Conservation (phyloP, 2,329 filamentous ascomycete genomes). For the Cercospora brassicicola region DNA sequence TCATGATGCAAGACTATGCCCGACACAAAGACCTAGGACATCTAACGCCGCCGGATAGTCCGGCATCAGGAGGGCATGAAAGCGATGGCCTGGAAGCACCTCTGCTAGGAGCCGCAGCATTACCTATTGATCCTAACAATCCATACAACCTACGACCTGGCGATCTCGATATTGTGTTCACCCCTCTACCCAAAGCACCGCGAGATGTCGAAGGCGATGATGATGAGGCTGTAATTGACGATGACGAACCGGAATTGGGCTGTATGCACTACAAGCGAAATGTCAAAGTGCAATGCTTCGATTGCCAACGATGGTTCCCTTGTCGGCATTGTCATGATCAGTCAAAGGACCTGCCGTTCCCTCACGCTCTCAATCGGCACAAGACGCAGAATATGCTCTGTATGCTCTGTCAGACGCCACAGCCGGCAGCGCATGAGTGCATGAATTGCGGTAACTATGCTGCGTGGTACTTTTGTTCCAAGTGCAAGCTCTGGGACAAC, state of each 20-base stretch:
- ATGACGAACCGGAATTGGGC: slow-evolving; percentile 59
- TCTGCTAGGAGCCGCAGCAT: slow-evolving; percentile 19
- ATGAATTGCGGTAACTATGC: slow-evolving; percentile 71
- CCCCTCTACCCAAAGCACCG: slow-evolving; percentile 32
- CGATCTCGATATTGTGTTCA: slow-evolving; percentile 40
- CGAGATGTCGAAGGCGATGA: slow-evolving; percentile 43
- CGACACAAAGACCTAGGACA: slow-evolving; percentile 23
- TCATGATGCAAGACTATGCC: slow-evolving; percentile 53
- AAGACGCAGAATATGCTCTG: slow-evolving; percentile 95
- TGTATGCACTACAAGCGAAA: slow-evolving; percentile 94
- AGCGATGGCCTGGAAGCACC: slow-evolving; percentile 16
- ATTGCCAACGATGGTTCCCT: slow-evolving; percentile 88
- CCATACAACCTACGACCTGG: slow-evolving; percentile 39
- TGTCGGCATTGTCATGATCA: slow-evolving; percentile 96
- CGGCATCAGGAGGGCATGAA: slow-evolving; percentile 13
- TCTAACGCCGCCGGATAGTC: slow-evolving; percentile 13
- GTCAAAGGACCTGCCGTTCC: slow-evolving; percentile 58
- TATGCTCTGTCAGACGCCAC: slow-evolving; percentile 87
- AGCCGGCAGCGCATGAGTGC: slow-evolving; percentile 77
- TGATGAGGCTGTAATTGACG: slow-evolving; percentile 39
- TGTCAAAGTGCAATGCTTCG: slow-evolving; percentile 90
- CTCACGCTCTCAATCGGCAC: slow-evolving; percentile 66
- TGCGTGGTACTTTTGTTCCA: slow-evolving; percentile 87
- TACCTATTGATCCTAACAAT: slow-evolving; percentile 38
- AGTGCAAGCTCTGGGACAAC: slow-evolving; percentile 97